Conservation (phyloP, 352 stramenopile species). For the Phytopythium kandeliae region DNA sequence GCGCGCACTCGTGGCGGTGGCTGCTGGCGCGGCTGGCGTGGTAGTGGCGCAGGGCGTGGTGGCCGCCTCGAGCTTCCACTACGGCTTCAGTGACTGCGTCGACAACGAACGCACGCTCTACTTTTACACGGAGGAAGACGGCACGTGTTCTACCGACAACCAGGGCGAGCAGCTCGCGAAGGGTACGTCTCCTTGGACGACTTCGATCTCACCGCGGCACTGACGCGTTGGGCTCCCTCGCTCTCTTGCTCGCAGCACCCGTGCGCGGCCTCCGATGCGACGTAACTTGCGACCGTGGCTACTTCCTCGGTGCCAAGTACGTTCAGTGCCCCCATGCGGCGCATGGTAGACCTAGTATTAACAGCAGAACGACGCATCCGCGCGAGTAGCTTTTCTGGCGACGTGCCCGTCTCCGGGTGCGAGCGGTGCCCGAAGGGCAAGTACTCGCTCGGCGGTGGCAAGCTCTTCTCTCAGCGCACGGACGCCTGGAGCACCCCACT, state of each 20-base stretch:
- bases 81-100: constrained; percentile 81
- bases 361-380: too few relatives aligned
- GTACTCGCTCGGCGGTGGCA: constrained; percentile 75
- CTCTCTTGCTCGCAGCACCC: constrained; percentile 25
- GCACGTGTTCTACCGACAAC: constrained; percentile 36
- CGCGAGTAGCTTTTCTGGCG: constrained; percentile 40
- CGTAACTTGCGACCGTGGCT: constrained; percentile 62
- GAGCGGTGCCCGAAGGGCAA: constrained; percentile 61
- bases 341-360: too few relatives aligned
- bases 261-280: constrained; percentile 66
- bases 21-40: neutral
- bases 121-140: constrained; percentile 53
- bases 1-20: neutral
- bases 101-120: constrained; percentile 68
- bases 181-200: constrained; percentile 21
- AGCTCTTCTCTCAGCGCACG: constrained; percentile 65
- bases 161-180: constrained; percentile 35
- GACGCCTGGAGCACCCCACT: constrained; percentile 58
- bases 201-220: neutral
- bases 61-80: constrained; percentile 23
- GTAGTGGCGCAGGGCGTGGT: neutral
- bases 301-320: constrained; percentile 74
- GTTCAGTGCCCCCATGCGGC: too few relatives aligned
- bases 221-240: neutral
- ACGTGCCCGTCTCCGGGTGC: constrained; percentile 58